Evolutionary conservation across 345 rosid genomes (phyloP).

Genomic region (Salix caprea): DNA sequence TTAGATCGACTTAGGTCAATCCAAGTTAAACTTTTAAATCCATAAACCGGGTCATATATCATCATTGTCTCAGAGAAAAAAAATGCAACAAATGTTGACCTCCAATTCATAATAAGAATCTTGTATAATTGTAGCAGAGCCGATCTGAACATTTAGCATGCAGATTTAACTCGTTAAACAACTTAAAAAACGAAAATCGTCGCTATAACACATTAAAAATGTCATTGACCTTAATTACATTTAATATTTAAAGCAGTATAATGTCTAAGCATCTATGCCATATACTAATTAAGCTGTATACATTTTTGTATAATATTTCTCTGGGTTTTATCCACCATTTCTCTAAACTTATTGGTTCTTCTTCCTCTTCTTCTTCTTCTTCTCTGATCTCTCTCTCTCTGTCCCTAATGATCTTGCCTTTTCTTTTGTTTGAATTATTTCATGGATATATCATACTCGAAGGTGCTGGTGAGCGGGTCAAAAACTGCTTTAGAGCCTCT

Average conservation of each 20-base stretch:
- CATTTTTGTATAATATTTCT: neutral
- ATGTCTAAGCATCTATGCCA: neutral
- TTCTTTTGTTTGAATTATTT: neutral
- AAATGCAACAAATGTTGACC: too few species aligned
- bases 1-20: too few species aligned
- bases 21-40: too few species aligned
- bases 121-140: constrained; percentile 21
- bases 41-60: too few species aligned
- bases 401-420: neutral
- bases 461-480: constrained; percentile 29
- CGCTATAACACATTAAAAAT: neutral
- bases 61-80: too few species aligned
- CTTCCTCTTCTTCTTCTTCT: neutral
- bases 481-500: constrained; percentile 44
- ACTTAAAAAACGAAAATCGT: neutral
- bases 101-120: constrained; percentile 13
- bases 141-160: neutral
- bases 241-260: neutral
- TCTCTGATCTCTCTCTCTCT: neutral
- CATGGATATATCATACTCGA: constrained; percentile 9
- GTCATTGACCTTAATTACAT: neutral
- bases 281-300: neutral
- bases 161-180: neutral
- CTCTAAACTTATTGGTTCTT: neutral
- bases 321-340: neutral